Evolutionary conservation across 352 stramenopile genomes (phyloP).

Genomic region (Lagenidium giganteum): DNA sequence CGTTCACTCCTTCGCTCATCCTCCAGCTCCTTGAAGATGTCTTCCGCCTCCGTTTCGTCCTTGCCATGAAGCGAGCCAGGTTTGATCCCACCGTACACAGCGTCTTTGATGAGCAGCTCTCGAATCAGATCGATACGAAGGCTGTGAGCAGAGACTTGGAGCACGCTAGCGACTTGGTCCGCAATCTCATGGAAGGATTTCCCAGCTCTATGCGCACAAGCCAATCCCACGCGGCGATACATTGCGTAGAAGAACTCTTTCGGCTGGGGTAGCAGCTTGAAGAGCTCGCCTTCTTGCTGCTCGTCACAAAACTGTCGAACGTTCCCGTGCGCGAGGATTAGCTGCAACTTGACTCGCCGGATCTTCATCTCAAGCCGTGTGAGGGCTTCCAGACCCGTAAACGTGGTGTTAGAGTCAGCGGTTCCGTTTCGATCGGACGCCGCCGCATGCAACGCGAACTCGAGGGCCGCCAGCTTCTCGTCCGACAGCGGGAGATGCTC

Average conservation of each 20-base stretch:
- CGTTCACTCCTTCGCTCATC: conserved; percentile 11
- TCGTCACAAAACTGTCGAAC: conserved; percentile 4
- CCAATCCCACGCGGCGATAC: conserved; percentile 14
- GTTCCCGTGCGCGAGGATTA: conserved; percentile 14
- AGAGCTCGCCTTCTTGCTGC: conserved; percentile 3
- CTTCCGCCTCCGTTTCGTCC: neutral
- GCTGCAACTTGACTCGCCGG: conserved; percentile 13
- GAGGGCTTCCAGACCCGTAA: conserved; percentile 15
- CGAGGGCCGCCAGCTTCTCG: conserved; percentile 19
- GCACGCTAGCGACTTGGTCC: conserved; percentile 14
- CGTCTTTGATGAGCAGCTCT: conserved; percentile 20
- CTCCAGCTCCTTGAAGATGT: conserved; percentile 14
- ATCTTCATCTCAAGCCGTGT: conserved; percentile 20
- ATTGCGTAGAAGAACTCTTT: conserved; percentile 27
- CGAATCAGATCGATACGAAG: conserved; percentile 21
- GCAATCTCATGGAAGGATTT: conserved; percentile 18
- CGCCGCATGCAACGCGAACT: conserved; percentile 20
- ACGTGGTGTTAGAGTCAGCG: conserved; percentile 16
- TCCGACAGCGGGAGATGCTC: conserved; percentile 17
- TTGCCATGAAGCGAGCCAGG: neutral
- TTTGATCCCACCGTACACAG: conserved; percentile 5
- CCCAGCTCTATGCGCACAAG: neutral
- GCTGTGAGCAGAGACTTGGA: conserved; percentile 9
- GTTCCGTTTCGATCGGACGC: too few species aligned
- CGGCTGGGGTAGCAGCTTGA: conserved; percentile 10